Conservation (phyloP, 331 rosid species). For the Malus hybrid region DNA sequence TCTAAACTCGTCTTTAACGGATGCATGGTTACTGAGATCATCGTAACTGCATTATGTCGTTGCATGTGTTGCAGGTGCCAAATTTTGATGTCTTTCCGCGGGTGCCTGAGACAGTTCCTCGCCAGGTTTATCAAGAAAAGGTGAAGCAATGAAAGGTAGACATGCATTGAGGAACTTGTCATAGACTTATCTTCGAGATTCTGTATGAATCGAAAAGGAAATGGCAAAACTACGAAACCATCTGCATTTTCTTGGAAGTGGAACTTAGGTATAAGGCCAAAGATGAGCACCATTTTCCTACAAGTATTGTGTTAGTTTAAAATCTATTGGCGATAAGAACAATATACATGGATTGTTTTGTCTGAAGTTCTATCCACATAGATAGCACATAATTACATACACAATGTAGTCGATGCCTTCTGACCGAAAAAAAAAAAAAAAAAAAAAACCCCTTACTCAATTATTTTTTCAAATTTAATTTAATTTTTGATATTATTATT, state of each 20-base stretch:
- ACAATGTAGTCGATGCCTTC: background rate
- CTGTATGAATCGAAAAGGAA: background rate
- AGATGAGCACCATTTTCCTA: background rate
- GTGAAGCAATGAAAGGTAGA: slow-evolving; percentile 1
- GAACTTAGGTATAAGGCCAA: background rate
- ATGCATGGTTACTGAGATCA: background rate
- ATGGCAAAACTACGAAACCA: background rate
- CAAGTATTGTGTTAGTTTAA: background rate
- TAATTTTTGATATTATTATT: background rate
- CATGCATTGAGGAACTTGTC: background rate
- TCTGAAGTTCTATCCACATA: background rate
- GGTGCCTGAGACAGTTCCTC: slow-evolving; percentile 9
- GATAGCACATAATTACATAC: background rate
- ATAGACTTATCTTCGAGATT: background rate
- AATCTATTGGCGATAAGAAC: background rate
- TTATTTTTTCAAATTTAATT: background rate
- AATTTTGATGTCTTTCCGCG: background rate
- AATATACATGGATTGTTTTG: background rate
- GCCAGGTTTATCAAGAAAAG: background rate
- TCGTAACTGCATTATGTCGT: background rate
- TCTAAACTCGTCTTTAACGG: background rate
- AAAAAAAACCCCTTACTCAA: background rate
- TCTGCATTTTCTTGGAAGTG: background rate
- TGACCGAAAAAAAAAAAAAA: no score
- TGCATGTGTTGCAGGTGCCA: background rate